Percentiles rank a stretch among this genome's conserved stretches.
phyloP scores from a whole-genome alignment of 352 stramenopile species.

The Phytopythium boreale region DNA sequence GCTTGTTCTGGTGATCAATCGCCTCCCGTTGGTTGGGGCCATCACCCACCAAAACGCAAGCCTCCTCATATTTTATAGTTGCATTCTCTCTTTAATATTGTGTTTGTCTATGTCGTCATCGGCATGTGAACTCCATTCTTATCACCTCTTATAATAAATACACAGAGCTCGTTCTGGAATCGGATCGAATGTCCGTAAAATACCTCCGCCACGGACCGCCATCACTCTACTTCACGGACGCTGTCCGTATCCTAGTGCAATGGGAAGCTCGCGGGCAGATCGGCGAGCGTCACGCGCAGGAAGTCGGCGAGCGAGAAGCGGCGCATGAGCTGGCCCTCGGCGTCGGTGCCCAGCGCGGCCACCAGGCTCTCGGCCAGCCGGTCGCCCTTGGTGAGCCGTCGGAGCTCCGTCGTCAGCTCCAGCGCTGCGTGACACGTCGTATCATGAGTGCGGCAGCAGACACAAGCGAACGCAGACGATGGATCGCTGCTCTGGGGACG shows the following conservation, averaged over 20 bases:
- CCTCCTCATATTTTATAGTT: background rate
- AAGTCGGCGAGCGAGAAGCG: slow-evolving; percentile 51
- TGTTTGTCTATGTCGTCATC: background rate
- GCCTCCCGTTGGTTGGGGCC: background rate
- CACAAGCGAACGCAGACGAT: background rate
- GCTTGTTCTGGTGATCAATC: background rate
- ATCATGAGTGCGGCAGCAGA: background rate
- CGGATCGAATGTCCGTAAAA: background rate
- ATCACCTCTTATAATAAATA: background rate
- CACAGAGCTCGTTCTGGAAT: background rate
- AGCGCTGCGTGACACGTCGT: slow-evolving; percentile 20
- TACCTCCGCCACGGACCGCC: too few relatives aligned
- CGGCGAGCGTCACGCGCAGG: slow-evolving; percentile 36
- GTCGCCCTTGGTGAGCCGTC: slow-evolving; percentile 39
- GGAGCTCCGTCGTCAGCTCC: slow-evolving; percentile 46
- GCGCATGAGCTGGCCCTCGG: slow-evolving; percentile 40
- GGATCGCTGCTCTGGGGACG: background rate
- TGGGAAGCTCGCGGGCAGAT: slow-evolving; percentile 36
- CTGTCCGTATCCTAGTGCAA: slow-evolving; percentile 18
- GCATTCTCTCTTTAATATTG: background rate
- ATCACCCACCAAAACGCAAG: background rate
- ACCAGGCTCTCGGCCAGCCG: slow-evolving; percentile 38
- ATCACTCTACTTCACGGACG: background rate
- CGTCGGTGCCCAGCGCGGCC: slow-evolving; percentile 28
- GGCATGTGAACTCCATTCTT: background rate